Conservation (phyloP, 2,329 filamentous ascomycete genomes). For the Monosporascus sp. region DNA sequence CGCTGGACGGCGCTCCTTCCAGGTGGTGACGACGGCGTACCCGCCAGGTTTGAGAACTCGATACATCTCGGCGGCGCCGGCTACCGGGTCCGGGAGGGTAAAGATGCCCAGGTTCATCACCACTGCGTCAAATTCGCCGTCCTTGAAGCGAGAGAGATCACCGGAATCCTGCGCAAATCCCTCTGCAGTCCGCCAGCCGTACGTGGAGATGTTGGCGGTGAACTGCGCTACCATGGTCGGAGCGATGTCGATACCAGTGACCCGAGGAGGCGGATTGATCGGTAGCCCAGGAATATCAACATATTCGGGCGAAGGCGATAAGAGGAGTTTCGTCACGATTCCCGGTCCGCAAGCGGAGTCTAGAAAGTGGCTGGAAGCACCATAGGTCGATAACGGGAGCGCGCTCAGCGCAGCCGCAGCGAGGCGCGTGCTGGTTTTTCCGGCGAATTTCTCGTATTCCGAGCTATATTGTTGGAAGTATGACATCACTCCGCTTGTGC, state of each 20-base stretch:
- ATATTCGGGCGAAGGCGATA: slow-evolving; percentile 13
- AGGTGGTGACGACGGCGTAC: slow-evolving; percentile 15
- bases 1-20: slow-evolving; percentile 13
- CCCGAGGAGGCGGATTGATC: slow-evolving; percentile 10
- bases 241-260: slow-evolving; percentile 15
- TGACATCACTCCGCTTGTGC: neutral
- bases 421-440: slow-evolving; percentile 13
- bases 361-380: slow-evolving; percentile 14
- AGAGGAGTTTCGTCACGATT: slow-evolving; percentile 16
- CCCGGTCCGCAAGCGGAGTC: slow-evolving; percentile 20
- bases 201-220: slow-evolving; percentile 8
- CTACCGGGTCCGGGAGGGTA: slow-evolving; percentile 9
- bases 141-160: slow-evolving; percentile 14
- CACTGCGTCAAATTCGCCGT: slow-evolving; percentile 14
- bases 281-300: slow-evolving; percentile 14
- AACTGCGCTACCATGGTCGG: slow-evolving; percentile 15
- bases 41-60: slow-evolving; percentile 18
- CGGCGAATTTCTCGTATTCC: slow-evolving; percentile 14
- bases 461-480: slow-evolving; percentile 5
- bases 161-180: slow-evolving; percentile 13
- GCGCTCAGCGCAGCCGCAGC: slow-evolving; percentile 13
- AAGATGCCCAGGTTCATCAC: slow-evolving; percentile 20
- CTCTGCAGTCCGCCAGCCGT: slow-evolving; percentile 13
- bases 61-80: slow-evolving; percentile 15
- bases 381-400: slow-evolving; percentile 16